A percentile compares a stretch with the other conserved stretches of the same genome.
phyloP scores from a whole-genome alignment of 495 filamentous ascomycete genomes.

The Aspergillus ellipticus region DNA sequence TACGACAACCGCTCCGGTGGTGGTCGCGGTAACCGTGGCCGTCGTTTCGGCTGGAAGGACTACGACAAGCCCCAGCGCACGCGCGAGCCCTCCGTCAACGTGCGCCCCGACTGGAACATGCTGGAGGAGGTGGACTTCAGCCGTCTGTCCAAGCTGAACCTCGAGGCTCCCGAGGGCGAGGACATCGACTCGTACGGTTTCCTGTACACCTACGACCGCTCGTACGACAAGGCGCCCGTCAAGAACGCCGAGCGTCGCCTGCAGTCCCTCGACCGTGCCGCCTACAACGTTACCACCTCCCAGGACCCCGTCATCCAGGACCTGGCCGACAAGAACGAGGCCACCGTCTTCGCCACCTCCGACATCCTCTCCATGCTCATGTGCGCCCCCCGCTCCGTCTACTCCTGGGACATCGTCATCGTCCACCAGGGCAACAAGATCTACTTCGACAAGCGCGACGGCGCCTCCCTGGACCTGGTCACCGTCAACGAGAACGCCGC shows the following conservation, averaged over 20 bases:
- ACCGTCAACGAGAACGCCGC: conserved; percentile 99
- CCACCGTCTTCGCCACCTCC: conserved; percentile 94
- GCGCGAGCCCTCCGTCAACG: conserved; percentile 88
- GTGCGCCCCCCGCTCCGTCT: conserved; percentile 92
- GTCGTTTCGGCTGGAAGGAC: conserved; percentile 97
- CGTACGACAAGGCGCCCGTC: conserved; percentile 86
- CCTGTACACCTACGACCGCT: conserved; percentile 94
- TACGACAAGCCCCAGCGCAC: conserved; percentile 97
- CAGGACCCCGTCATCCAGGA: conserved; percentile 96
- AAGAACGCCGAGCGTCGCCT: conserved; percentile 85
- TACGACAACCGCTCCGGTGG: conserved; percentile 53
- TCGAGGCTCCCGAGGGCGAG: conserved; percentile 91
- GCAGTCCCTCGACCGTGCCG: conserved; percentile 81
- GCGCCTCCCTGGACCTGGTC: conserved; percentile 89
- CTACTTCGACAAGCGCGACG: conserved; percentile 97
- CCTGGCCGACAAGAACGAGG: conserved; percentile 92
- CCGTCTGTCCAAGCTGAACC: conserved; percentile 88
- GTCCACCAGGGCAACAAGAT: conserved; percentile 87
- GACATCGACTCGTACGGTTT: conserved; percentile 94
- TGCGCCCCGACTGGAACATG: conserved; percentile 91
- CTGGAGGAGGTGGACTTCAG: conserved; percentile 98
- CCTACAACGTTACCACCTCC: conserved; percentile 96
- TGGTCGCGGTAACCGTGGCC: conserved; percentile 57
- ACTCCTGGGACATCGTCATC: conserved; percentile 97
- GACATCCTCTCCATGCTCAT: conserved; percentile 98